A percentile compares a stretch with the other conserved stretches of the same genome.
phyloP scores from a whole-genome alignment of 805 yeast genomes.

The Suhomyces sp. region DNA sequence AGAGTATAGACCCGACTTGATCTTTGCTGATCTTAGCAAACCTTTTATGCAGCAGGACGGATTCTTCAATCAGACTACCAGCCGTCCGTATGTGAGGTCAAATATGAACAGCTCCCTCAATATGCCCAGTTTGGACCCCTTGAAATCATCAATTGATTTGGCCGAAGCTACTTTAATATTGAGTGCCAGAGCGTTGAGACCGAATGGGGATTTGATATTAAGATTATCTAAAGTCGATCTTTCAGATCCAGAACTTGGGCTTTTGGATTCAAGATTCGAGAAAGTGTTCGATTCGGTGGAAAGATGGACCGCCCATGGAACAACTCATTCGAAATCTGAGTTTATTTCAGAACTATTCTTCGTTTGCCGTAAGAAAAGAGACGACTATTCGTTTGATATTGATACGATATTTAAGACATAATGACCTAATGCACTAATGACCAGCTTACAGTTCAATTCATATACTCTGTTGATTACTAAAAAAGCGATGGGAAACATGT shows the following conservation, averaged over 20 bases:
- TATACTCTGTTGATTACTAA: too few species aligned
- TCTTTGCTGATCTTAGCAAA: conserved; percentile 35
- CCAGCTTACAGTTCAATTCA: too few species aligned
- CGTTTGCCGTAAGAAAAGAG: conserved; percentile 27
- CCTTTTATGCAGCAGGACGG: conserved; percentile 39
- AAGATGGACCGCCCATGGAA: conserved; percentile 15
- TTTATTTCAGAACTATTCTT: conserved; percentile 22
- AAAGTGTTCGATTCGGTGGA: conserved; percentile 28
- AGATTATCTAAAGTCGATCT: conserved; percentile 26
- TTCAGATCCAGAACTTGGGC: conserved; percentile 28
- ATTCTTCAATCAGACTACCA: conserved; percentile 35
- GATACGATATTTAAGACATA: conserved; percentile 2
- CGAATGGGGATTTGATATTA: conserved; percentile 32
- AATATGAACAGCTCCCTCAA: conserved; percentile 26
- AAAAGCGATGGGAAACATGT: too few species aligned
- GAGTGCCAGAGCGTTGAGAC: conserved; percentile 26
- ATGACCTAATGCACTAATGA: background rate
- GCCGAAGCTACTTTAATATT: conserved; percentile 41
- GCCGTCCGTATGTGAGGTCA: conserved; percentile 34
- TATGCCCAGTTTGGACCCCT: conserved; percentile 22
- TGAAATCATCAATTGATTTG: conserved; percentile 35
- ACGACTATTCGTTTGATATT: conserved; percentile 12
- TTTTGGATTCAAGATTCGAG: conserved; percentile 23
- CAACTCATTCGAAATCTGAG: conserved; percentile 3
- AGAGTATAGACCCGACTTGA: conserved; percentile 35